Conservation (phyloP, 148 eudicot species). For the Nepenthes gracilis region DNA sequence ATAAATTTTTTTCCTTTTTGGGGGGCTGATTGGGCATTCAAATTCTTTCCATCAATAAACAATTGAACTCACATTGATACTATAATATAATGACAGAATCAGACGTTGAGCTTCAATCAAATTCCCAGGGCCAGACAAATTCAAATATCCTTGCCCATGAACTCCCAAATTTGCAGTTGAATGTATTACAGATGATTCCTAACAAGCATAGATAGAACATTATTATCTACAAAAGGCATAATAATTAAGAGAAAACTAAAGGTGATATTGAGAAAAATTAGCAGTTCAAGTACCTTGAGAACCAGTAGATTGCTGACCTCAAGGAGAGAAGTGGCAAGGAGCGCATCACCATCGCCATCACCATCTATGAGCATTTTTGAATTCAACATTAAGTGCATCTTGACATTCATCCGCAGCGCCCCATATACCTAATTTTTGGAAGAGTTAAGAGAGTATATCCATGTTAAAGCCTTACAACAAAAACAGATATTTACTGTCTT, state of each 20-base stretch:
- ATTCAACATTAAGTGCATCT: constrained; percentile 90
- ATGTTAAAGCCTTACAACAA: not conserved
- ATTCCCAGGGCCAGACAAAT: constrained; percentile 90
- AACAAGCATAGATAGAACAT: not conserved
- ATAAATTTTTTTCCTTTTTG: no score
- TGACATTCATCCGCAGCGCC: constrained; percentile 89
- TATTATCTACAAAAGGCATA: not conserved
- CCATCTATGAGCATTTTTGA: constrained; percentile 75
- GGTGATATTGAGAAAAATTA: not conserved
- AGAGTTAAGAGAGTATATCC: constrained; percentile 5
- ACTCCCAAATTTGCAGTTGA: constrained; percentile 89
- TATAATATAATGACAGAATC: constrained; percentile 75
- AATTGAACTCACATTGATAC: constrained; percentile 55
- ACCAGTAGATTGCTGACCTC: constrained; percentile 94
- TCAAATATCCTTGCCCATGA: constrained; percentile 92
- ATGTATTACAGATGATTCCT: constrained; percentile 81
- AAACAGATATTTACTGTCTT: not conserved
- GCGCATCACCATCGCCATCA: constrained; percentile 60
- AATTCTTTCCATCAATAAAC: not conserved
- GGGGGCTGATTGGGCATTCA: not conserved
- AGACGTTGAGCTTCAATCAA: constrained; percentile 90
- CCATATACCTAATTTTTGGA: constrained; percentile 55
- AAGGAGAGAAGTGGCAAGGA: constrained; percentile 78
- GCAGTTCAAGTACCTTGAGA: constrained; percentile 50
- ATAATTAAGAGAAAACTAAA: not conserved